Conservation (phyloP, 139 green algal species). For the Spirogloea muscicola region DNA sequence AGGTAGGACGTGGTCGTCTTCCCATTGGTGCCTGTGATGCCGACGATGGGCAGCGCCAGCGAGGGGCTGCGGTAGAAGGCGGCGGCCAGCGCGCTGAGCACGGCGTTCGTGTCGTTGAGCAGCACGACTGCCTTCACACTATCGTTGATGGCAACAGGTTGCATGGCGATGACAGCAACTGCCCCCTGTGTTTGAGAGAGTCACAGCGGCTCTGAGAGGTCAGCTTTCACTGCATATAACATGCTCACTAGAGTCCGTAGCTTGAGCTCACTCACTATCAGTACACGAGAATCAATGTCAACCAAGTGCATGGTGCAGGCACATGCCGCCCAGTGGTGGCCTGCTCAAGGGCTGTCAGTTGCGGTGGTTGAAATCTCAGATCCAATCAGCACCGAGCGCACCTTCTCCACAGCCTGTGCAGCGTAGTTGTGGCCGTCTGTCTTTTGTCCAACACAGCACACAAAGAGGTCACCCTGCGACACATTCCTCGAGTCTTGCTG, state of each 20-base stretch:
- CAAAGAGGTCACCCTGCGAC: constrained; percentile 50
- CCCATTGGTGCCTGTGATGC: constrained; percentile 74
- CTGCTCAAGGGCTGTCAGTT: too few relatives aligned
- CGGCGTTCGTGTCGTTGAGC: constrained; percentile 45
- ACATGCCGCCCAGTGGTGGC: too few relatives aligned
- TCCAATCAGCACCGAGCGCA: background rate
- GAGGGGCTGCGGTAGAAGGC: constrained; percentile 65
- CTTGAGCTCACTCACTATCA: background rate
- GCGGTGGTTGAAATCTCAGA: background rate
- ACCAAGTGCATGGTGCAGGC: background rate
- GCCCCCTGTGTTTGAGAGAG: constrained; percentile 42
- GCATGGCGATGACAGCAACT: constrained; percentile 39
- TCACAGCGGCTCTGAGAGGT: background rate
- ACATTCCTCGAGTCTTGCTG: constrained; percentile 27
- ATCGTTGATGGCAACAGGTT: constrained; percentile 40
- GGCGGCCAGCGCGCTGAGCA: constrained; percentile 45
- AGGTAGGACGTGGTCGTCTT: constrained; percentile 96
- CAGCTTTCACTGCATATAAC: background rate
- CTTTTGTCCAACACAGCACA: constrained; percentile 40
- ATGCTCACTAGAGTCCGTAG: background rate
- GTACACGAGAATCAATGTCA: background rate
- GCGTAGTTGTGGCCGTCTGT: constrained; percentile 52
- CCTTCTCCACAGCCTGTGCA: constrained; percentile 28
- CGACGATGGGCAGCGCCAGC: constrained; percentile 56
- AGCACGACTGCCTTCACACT: constrained; percentile 29